phyloP scores from a whole-genome alignment of 768 basidiomycete genomes.

The Trametes elegans region DNA sequence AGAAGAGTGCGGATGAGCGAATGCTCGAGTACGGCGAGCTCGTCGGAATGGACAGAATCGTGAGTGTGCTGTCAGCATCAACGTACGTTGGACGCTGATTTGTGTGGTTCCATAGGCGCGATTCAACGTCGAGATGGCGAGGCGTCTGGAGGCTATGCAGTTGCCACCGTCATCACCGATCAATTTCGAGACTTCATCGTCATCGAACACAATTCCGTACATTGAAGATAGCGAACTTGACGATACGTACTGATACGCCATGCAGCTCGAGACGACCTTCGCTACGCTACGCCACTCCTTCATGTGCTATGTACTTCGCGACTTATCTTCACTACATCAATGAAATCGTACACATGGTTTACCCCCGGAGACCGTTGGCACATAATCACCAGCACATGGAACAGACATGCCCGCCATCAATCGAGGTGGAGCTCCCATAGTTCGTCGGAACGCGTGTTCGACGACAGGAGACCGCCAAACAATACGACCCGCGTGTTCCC shows the following conservation, averaged over 20 bases:
- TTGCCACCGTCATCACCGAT: slow-evolving; percentile 23
- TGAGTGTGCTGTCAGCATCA: slow-evolving; percentile 32
- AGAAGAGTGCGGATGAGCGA: slow-evolving; percentile 47
- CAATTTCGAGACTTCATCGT: slow-evolving; percentile 1
- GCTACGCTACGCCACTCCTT: neutral
- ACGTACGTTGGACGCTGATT: neutral
- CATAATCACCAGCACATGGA: no score
- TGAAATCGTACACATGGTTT: neutral
- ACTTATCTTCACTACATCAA: neutral
- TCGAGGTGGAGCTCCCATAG: slow-evolving; percentile 40
- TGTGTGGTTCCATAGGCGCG: slow-evolving; percentile 27
- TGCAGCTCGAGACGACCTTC: neutral
- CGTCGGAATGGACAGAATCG: slow-evolving; percentile 52
- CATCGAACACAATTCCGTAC: slow-evolving; percentile 2
- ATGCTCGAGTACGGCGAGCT: slow-evolving; percentile 42
- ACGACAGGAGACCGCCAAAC: slow-evolving; percentile 40
- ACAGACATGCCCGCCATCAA: neutral
- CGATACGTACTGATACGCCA: neutral
- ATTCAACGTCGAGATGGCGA: slow-evolving; percentile 38
- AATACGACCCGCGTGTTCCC: slow-evolving; percentile 20
- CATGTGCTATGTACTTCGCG: neutral
- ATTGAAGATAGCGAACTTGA: slow-evolving; percentile 4
- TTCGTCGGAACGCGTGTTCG: slow-evolving; percentile 41
- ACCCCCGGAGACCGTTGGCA: no score
- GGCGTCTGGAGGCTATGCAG: slow-evolving; percentile 34